Conservation (phyloP, 2,329 filamentous ascomycete species). For the Cordyceps militaris region DNA sequence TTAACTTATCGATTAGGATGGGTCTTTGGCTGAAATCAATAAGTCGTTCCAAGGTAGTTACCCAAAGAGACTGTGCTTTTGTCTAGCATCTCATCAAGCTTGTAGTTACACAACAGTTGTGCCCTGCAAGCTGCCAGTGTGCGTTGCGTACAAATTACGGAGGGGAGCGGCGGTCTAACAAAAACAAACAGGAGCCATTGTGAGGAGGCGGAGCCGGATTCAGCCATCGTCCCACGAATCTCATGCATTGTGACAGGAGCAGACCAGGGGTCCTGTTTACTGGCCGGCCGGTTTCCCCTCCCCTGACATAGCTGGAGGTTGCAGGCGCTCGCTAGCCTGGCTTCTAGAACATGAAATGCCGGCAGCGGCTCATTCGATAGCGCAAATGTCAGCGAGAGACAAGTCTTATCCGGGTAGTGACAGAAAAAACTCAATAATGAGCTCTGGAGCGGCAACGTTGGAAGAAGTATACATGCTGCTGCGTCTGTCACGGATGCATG, state of each 20-base stretch:
- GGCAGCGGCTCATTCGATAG: background rate
- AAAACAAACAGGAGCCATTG: background rate
- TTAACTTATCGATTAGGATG: too few relatives aligned
- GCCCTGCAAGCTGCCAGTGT: background rate
- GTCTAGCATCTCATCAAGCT: too few relatives aligned
- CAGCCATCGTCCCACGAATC: conserved; percentile 1
- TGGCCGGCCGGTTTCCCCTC: background rate
- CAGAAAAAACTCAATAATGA: background rate
- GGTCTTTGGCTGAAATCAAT: too few relatives aligned
- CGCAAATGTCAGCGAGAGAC: background rate
- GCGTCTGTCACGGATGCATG: background rate
- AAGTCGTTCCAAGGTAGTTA: too few relatives aligned
- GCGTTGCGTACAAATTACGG: background rate
- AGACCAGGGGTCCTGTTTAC: background rate
- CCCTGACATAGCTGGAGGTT: background rate
- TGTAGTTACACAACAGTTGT: too few relatives aligned
- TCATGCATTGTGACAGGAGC: background rate
- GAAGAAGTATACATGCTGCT: background rate
- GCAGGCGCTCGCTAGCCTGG: background rate
- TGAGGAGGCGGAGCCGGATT: background rate
- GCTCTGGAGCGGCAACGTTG: background rate
- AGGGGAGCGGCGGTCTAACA: background rate
- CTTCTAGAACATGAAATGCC: conserved; percentile 1
- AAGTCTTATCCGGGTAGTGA: background rate
- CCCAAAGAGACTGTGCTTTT: too few relatives aligned